phyloP scores from a whole-genome alignment of 2,329 filamentous ascomycete genomes.

The Paraphaeosphaeria sporulosa region DNA sequence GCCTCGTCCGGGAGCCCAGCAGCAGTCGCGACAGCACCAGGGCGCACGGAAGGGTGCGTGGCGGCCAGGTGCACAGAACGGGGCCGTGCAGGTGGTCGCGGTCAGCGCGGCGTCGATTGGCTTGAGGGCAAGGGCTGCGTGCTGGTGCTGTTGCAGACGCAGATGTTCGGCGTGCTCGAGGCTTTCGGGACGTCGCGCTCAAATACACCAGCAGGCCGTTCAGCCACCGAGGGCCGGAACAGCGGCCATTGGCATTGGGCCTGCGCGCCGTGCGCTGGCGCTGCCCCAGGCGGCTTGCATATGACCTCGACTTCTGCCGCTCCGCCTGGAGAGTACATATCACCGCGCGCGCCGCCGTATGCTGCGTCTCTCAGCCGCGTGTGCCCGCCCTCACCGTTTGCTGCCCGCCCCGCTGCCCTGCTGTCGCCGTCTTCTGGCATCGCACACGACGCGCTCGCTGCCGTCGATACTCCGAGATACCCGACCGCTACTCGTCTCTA shows the following conservation, averaged over 20 bases:
- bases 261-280: constrained; percentile 3
- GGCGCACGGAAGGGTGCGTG: neutral
- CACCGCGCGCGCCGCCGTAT: too few relatives aligned
- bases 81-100: constrained; percentile 4
- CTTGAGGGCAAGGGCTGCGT: neutral
- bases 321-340: neutral
- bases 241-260: neutral
- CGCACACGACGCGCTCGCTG: too few relatives aligned
- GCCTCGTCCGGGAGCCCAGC: constrained; percentile 20
- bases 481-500: neutral
- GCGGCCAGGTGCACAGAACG: neutral
- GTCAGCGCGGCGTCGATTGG: neutral
- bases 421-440: too few relatives aligned
- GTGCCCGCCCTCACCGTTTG: neutral
- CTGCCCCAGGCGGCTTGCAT: constrained; percentile 8
- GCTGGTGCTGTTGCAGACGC: constrained; percentile 1
- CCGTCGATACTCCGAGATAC: neutral
- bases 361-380: neutral
- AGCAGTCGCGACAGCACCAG: constrained; percentile 19
- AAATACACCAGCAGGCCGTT: constrained; percentile 1
- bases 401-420: neutral
- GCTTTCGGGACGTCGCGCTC: constrained; percentile 5
- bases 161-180: constrained; percentile 7
- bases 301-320: constrained; percentile 5
- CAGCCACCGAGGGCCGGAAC: neutral